Percentiles rank a stretch among this genome's conserved stretches.
These are phyloP conservation scores for Colletotrichum cordylinicola DNA, from an alignment of 2,329 filamentous ascomycete species.

Conservation along the genomic window DNA sequence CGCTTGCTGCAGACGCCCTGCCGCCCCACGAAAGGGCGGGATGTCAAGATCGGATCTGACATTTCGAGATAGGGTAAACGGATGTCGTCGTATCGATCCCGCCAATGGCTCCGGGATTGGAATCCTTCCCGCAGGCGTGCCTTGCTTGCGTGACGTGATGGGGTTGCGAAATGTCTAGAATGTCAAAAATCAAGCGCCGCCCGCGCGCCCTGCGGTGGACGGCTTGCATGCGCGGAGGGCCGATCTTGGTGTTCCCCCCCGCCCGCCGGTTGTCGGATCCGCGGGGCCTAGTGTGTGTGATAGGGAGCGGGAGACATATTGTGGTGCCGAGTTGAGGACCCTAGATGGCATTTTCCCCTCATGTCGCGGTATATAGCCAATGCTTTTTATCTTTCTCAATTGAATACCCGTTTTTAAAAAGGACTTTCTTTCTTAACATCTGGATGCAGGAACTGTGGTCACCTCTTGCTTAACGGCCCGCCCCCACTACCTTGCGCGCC, in stretches of 20 bases:
- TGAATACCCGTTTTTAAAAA: rapidly evolving
- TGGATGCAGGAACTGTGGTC: neutral
- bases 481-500: neutral
- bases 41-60: neutral
- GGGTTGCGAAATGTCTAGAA: neutral
- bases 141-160: neutral
- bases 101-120: neutral
- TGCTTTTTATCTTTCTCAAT: neutral
- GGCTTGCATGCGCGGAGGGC: neutral
- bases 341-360: neutral
- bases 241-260: neutral
- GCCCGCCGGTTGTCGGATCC: neutral
- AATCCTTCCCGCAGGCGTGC: neutral
- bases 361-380: neutral
- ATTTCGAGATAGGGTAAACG: neutral
- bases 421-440: neutral
- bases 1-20: neutral
- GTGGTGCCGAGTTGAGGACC: neutral
- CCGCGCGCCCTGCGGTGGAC: slow-evolving; percentile 10
- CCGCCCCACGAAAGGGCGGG: neutral
- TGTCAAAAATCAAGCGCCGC: neutral
- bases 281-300: neutral
- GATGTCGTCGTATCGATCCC: neutral
- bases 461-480: neutral
- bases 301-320: neutral